Evolutionary conservation across 192 early-diverging fungal species (phyloP), one percentile per base, ranked within the genome.

Genomic region (Coemansia aciculifera): DNA sequence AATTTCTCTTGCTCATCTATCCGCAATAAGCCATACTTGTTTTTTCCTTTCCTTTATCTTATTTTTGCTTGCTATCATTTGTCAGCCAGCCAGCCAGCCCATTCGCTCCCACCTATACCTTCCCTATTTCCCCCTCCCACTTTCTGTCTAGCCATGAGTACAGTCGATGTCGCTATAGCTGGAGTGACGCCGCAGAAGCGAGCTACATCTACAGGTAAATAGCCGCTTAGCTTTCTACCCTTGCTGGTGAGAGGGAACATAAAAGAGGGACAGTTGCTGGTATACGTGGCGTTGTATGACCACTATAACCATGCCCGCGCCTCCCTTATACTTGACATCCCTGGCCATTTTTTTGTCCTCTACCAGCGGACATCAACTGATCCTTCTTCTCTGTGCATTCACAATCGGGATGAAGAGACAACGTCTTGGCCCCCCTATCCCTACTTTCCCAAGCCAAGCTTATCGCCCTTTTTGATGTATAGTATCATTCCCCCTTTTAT

Each of bases 161-260:
- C 68, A 1, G 63, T 69, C 37, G 67, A 75, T 10, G 39, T 66
- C n/a, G 63, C 66, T 17, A 21, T n/a, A 6, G 59, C 56, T 12
- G 62, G 40, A 8, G 40, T 64, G 9, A 69, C 59, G 27, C 74
- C 74, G 32, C 74, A 77, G 44, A 77, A 77, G 56, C 74, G 74
- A 8, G 59, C 48, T 49, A 54, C 57, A 21, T 61, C 60, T 13
- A 27, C 64, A 21, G 74, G 74, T 77, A 77, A 64, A 44, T n/a
- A 8, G 42, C 34, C 10, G 3, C 23, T 13, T 48, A 15, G 10
- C 19, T 44, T 19, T 8, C 31, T 32, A 19, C 67, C 56, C n/a
- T 34, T 62, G 40, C 19, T 51, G 34, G 51, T 21, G 29, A 15
- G 21, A 19, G 38, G 19, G 13, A 27, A 27, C 27, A 31, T 15